Conservation (phyloP, 1,139 yeast species). For the Pichia sorboxylosa region DNA sequence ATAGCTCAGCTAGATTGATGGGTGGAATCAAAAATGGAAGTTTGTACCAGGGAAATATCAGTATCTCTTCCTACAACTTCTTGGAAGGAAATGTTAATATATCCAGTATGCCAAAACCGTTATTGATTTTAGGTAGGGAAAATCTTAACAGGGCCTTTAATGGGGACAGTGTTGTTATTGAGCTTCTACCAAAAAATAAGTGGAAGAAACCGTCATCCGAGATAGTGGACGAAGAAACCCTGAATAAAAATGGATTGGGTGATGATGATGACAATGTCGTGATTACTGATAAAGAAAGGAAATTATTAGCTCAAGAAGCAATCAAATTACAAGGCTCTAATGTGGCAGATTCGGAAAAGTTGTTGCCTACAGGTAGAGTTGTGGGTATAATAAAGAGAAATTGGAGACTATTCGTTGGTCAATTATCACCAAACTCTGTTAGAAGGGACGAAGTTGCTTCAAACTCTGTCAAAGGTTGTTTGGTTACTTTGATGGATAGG, state of each 20-base stretch:
- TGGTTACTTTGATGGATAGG: conserved; percentile 81
- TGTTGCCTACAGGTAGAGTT: conserved; percentile 85
- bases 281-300: conserved; percentile 67
- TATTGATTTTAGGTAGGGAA: conserved; percentile 71
- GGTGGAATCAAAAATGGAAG: conserved; percentile 88
- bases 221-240: conserved; percentile 62
- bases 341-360: conserved; percentile 28
- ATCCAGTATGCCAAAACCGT: conserved; percentile 68
- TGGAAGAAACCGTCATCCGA: conserved; percentile 84
- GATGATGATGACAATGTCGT: conserved; percentile 41
- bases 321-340: conserved; percentile 38
- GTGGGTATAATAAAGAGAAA: conserved; percentile 85
- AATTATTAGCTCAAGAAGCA: conserved; percentile 69
- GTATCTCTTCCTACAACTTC: conserved; percentile 75
- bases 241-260: conserved; percentile 51
- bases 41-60: conserved; percentile 72
- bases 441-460: conserved; percentile 35
- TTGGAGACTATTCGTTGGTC: conserved; percentile 96
- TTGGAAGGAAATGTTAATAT: conserved; percentile 77
- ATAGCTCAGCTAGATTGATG: conserved; percentile 68
- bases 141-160: conserved; percentile 83
- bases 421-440: conserved; percentile 72
- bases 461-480: conserved; percentile 62
- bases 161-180: conserved; percentile 86
- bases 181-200: conserved; percentile 69